Base-by-base conservation (phyloP, 768 basidiomycete genomes). In the Naganishia vishniacii region DNA sequence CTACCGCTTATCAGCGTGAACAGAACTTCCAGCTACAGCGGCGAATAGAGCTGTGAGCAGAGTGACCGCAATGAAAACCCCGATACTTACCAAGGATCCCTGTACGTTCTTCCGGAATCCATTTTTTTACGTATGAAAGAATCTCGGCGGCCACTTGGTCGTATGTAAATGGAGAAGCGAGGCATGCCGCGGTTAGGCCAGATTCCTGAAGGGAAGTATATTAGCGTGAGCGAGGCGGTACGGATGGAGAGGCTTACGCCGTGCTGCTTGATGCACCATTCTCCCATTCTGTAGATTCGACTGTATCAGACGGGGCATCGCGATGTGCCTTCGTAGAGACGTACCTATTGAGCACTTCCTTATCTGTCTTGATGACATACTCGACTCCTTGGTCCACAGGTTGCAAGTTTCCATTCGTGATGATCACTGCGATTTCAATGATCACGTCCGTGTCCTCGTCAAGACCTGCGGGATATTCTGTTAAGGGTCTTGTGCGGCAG, bases 201-300 rank as follows among this genome's bases (percentile, higher is more conserved):
- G 89, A 71, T 88, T 48, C 48, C 48, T 48, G 25, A 0, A 3
- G 9, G 18, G 26, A 2, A 18, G 20, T 12, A 13, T 15, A 46
- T 29, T 16, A 63, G 62, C 31, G n/a, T 18, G 46, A 23, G 65
- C 46, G 65, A 58, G 12, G 48, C 25, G 56, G 42, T 34, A 49
- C 25, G 46, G 12, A 9, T 31, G 28, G 48, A 26, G 15, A 16
- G 9, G 75, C 83, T 66, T 68, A 88, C 89, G 72, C 85, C 86
- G 68, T 95, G 92, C 65, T 91, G 89, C 6, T 83, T 82, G 29
- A 79, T 84, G 76, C 91, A 95, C 92, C 92, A 95, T 66, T 85
- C 81, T 65, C 84, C 82, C 92, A 95, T 95, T 18, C 89, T 91
- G 67, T 4, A 47, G 8, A 4, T 31, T 32, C 2, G 23, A 7